Base-by-base conservation (phyloP, 2,329 filamentous ascomycete genomes). In the Sporothrix pallida region DNA sequence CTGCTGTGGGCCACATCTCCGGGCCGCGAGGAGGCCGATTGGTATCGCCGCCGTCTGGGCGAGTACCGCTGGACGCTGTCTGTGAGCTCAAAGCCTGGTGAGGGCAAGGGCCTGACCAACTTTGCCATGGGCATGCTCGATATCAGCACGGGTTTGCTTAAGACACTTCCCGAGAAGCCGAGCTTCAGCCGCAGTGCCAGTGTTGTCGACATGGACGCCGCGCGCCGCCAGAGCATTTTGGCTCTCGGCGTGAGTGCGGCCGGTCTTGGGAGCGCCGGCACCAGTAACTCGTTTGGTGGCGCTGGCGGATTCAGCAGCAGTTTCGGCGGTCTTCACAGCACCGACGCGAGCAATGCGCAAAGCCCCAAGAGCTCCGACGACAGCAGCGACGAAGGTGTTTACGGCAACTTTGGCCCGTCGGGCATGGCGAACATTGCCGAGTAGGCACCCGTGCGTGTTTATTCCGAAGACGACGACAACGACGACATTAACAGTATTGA, bases 1-100 rank as follows among this genome's bases (percentile, higher is more conserved):
- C 85, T 98, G 12, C 87, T 98, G 3, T 95, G 94, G 89, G 94
- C 95, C 10, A 97, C 95, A 0, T 93, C 93, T 0, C 94, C 94
- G 0, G 94, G 93, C 0, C 87, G 90, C 68, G 94, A 98, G 80
- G 95, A 98, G 81, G 93, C 93, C 0, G 93, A 96, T 46, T 98
- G 97, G 87, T 99, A 98, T 82, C 90, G 93, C 52, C 88, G 93
- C 13, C 87, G 95, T 0, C 83, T 98, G 26, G 91, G 90, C 74
- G 95, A 99, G 83, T 98, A 98, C 80, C 89, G 94, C 69, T 99
- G 95, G 95, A 98, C 95, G 10, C 85, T 98, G 72, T 92, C 92
- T 9, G 95, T 98, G 67, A 95, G 92, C 81, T 91, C 90, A 62
- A 93, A 94, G 80, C 90, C 92, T 0, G 77, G 87, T 2, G 87